A percentile compares a stretch with the other conserved stretches of the same genome.
These are phyloP conservation scores for Podila clonocystis DNA, from an alignment of 192 early-diverging fungal genomes.

Conservation along the genomic window DNA sequence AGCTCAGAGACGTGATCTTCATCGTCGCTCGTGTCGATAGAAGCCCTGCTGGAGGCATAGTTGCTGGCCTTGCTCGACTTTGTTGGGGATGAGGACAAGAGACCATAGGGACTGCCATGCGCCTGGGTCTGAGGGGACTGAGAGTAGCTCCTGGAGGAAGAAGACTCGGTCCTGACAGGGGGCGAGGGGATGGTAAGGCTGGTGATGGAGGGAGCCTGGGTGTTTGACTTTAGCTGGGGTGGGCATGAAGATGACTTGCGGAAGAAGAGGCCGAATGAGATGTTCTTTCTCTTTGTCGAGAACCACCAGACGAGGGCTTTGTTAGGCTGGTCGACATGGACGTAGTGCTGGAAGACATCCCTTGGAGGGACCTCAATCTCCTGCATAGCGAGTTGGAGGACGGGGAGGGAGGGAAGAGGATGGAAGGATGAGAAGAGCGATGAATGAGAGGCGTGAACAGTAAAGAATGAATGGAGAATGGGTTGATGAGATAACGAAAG, in stretches of 20 bases:
- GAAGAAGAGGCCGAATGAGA: slow-evolving; percentile 86
- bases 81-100: slow-evolving; percentile 1
- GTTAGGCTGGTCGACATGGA: slow-evolving; percentile 74
- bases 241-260: slow-evolving; percentile 33
- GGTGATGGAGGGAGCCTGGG: slow-evolving; percentile 30
- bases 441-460: background rate
- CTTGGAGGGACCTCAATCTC: slow-evolving; percentile 80
- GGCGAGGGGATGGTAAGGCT: slow-evolving; percentile 5
- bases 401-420: background rate
- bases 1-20: slow-evolving; percentile 27
- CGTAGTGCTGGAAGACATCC: slow-evolving; percentile 85
- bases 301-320: slow-evolving; percentile 95
- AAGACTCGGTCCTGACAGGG: background rate
- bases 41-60: slow-evolving; percentile 48
- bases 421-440: background rate
- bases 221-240: slow-evolving; percentile 27
- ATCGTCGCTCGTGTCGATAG: slow-evolving; percentile 17
- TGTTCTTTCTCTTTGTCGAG: slow-evolving; percentile 90
- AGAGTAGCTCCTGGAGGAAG: background rate
- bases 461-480: background rate
- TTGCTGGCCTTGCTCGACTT: background rate
- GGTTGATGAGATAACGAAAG: too few species aligned
- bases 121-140: slow-evolving; percentile 3
- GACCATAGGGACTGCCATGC: background rate
- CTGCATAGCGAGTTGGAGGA: slow-evolving; percentile 61